phyloP scores from a whole-genome alignment of 805 yeast species.

The Hanseniaspora vineae region DNA sequence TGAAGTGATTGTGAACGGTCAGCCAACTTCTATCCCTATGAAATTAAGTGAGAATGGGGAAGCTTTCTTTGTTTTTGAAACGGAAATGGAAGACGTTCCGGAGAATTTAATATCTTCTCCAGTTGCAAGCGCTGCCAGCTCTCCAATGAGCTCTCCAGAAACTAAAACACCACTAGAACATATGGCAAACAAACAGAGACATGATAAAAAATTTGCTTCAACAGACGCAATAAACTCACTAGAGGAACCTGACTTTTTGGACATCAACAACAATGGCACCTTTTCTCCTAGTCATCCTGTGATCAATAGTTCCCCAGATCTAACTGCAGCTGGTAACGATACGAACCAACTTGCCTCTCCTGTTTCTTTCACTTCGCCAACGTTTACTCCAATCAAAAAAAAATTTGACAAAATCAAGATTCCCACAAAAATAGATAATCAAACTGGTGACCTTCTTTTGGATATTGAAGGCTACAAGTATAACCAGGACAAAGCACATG shows the following conservation, averaged over 20 bases:
- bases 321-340: background rate
- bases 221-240: constrained; percentile 6
- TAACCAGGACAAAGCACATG: constrained; percentile 60
- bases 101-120: constrained; percentile 76
- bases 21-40: constrained; percentile 78
- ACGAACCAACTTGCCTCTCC: constrained; percentile 1
- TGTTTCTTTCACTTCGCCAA: constrained; percentile 5
- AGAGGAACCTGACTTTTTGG: constrained; percentile 24
- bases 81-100: constrained; percentile 55
- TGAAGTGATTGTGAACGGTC: constrained; percentile 75
- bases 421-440: constrained; percentile 75
- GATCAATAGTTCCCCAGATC: constrained; percentile 4
- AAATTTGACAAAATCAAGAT: constrained; percentile 60
- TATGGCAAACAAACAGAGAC: constrained; percentile 13
- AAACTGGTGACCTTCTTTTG: constrained; percentile 68
- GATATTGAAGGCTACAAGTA: constrained; percentile 97
- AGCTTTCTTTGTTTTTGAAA: constrained; percentile 92
- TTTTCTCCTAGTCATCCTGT: background rate
- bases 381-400: constrained; percentile 36
- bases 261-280: constrained; percentile 12
- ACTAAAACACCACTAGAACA: constrained; percentile 6
- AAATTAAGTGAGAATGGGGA: constrained; percentile 96
- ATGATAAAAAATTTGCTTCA: background rate
- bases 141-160: constrained; percentile 32
- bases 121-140: constrained; percentile 51